Base-by-base conservation (phyloP, 495 filamentous ascomycete species). In the Penicillium alfredii region DNA sequence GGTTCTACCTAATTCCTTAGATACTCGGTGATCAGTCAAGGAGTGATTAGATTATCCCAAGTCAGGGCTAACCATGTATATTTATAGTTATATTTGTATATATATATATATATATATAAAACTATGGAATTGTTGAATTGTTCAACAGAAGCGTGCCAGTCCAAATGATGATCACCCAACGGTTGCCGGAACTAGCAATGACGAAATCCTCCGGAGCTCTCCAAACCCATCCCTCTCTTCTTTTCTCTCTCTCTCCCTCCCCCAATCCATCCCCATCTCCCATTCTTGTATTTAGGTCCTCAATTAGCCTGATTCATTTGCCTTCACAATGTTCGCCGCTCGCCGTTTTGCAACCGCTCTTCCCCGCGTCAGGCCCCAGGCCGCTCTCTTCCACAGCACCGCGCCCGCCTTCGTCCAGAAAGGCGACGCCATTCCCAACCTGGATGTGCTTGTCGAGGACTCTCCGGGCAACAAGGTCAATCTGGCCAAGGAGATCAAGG, bases 381-480 rank as follows among this genome's bases (percentile, higher is more conserved):
- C 51, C 8, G 64, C 65, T 6, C 55, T 60, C 30, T 72, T 72
- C 60, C 65, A 81, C 62, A 66, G 51, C 38, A 73, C 77, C 28
- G 68, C 75, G 3, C 64, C 66, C 13, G 74, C 77, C 18, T 62
- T 72, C 21, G 71, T 71, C 12, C 67, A 68, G 24, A 77, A 79
- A 30, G 73, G 83, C 40, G 80, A 82, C 49, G 60, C 76, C 27
- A 64, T 82, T 17, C 82, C 81, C 11, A 73, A 82, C 49, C 63
- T 76, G 4, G 77, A 83, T 11, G 61, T 68, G 8, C 59, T 84
- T 8, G 69, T 73, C 33, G 72, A 76, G 55, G 60, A 61, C 55
- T 73, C 68, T 13, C 78, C 78, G 13, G 88, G 84, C 29, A 92
- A 86, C 72, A 88, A 86, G 62, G 78, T 96, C 53, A 92, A 85